These are phyloP conservation scores for Nadsonia commutata DNA, from an alignment of 1,139 yeast species.

Conservation along the genomic window DNA sequence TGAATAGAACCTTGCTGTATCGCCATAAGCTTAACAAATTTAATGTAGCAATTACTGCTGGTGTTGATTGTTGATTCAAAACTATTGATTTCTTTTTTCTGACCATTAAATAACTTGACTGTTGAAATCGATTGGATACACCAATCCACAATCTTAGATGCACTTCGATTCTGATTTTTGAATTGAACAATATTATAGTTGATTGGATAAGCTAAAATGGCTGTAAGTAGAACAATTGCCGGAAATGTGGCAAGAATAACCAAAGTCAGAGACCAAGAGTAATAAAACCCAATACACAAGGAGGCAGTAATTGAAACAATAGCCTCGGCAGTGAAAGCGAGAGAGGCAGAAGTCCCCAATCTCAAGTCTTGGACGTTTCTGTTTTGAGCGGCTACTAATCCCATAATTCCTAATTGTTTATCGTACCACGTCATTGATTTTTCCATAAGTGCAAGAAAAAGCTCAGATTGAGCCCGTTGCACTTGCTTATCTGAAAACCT, in stretches of 20 bases:
- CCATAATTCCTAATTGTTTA: constrained; percentile 28
- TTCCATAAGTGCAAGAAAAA: constrained; percentile 24
- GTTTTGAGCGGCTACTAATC: constrained; percentile 49
- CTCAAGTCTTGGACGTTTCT: constrained; percentile 71
- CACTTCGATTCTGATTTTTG: constrained; percentile 38
- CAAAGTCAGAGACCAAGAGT: constrained; percentile 75
- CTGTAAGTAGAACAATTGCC: constrained; percentile 36
- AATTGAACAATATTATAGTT: constrained; percentile 39
- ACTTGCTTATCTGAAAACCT: constrained; percentile 61
- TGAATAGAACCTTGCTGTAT: constrained; percentile 46
- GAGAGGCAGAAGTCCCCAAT: constrained; percentile 51
- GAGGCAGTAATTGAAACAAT: constrained; percentile 39
- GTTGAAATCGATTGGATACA: constrained; percentile 42
- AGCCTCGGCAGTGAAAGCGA: constrained; percentile 43
- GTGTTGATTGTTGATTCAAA: constrained; percentile 28
- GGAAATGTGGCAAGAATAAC: constrained; percentile 65
- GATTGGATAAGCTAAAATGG: constrained; percentile 37
- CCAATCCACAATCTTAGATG: constrained; percentile 61
- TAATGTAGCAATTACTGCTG: constrained; percentile 36
- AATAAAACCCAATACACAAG: constrained; percentile 51
- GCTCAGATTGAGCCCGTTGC: constrained; percentile 33
- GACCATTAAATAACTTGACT: constrained; percentile 50
- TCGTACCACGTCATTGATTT: constrained; percentile 37
- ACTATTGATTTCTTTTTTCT: constrained; percentile 32
- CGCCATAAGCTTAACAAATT: constrained; percentile 34